phyloP scores from a whole-genome alignment of 331 rosid genomes.

The Rhamnella rubrinervis region DNA sequence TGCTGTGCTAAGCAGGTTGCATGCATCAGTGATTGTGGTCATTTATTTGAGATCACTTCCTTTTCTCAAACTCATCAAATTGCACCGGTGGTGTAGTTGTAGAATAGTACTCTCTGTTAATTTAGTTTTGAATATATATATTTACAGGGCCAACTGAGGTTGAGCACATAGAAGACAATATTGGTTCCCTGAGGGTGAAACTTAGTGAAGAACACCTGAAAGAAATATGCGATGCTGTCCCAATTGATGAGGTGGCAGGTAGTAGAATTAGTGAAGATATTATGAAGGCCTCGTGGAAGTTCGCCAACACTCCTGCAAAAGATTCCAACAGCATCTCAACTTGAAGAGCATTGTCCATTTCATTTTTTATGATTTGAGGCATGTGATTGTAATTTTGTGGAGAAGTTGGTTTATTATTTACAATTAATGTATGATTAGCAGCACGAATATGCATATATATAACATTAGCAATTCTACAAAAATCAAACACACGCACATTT shows the following conservation, averaged over 20 bases:
- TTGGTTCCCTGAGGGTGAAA: slow-evolving; percentile 36
- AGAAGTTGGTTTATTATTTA: no score
- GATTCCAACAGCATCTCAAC: not conserved
- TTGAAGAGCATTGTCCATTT: no score
- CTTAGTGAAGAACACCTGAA: slow-evolving; percentile 31
- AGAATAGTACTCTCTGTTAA: slow-evolving; percentile 66
- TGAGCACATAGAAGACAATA: slow-evolving; percentile 40
- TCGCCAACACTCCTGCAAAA: slow-evolving; percentile 42
- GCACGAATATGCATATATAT: no score
- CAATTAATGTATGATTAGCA: no score
- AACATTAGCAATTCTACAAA: no score
- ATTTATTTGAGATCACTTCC: no score
- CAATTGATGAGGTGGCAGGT: slow-evolving; percentile 38
- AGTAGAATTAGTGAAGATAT: slow-evolving; percentile 9
- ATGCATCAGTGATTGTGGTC: no score
- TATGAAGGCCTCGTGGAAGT: slow-evolving; percentile 25
- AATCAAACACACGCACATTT: no score
- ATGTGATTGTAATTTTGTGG: no score
- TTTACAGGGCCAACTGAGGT: slow-evolving; percentile 26
- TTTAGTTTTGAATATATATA: not conserved
- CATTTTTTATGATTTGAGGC: no score
- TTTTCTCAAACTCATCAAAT: no score
- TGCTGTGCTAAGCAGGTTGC: no score
- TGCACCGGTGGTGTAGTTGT: slow-evolving; percentile 73
- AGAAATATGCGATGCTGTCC: slow-evolving; percentile 37